These are phyloP conservation scores for Fraxinus americana DNA, from an alignment of 257 asterid genomes.

Conservation along the genomic window DNA sequence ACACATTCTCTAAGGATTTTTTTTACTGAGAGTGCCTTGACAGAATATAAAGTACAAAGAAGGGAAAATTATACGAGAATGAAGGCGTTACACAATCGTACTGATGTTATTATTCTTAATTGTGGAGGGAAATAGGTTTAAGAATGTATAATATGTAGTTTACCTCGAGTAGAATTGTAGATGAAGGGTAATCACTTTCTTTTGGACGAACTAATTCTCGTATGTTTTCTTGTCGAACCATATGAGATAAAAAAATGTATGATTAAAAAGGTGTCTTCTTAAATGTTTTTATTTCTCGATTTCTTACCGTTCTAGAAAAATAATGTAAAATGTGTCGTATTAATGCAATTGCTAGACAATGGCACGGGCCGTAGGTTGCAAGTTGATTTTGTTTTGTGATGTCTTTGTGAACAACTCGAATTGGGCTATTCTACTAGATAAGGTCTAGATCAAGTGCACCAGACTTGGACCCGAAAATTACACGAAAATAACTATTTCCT, in stretches of 20 bases:
- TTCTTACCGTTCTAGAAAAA: too few species aligned
- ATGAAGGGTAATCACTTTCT: neutral
- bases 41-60: neutral
- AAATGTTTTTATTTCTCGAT: too few species aligned
- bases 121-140: too few species aligned
- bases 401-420: neutral
- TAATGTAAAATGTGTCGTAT: neutral
- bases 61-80: neutral
- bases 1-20: too few species aligned
- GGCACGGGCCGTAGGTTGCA: neutral
- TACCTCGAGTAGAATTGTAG: too few species aligned
- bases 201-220: neutral
- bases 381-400: conserved; percentile 9
- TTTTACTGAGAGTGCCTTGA: neutral
- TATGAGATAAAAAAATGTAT: too few species aligned
- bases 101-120: too few species aligned
- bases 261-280: too few species aligned
- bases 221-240: neutral
- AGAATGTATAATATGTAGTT: too few species aligned
- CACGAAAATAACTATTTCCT: too few species aligned
- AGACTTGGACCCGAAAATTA: neutral
- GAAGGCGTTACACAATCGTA: neutral
- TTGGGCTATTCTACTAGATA: neutral
- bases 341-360: neutral
- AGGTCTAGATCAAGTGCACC: neutral